These are phyloP conservation scores for Boletus rubescentipes DNA, from an alignment of 768 basidiomycete species.

Conservation along the genomic window DNA sequence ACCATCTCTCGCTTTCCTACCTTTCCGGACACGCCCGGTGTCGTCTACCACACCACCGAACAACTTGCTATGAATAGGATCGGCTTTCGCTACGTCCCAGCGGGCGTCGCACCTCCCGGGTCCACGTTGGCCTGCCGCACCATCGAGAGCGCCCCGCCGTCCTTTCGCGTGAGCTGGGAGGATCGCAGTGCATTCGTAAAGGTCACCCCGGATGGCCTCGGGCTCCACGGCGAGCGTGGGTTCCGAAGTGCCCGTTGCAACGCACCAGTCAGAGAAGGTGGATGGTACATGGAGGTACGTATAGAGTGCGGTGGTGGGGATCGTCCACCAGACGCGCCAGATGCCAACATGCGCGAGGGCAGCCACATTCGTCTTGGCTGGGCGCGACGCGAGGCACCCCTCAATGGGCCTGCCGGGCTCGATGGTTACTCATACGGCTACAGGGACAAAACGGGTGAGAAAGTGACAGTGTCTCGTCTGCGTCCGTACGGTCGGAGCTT, in stretches of 20 bases:
- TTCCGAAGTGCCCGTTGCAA: conserved; percentile 90
- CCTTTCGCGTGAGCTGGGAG: conserved; percentile 83
- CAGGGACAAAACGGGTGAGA: conserved; percentile 91
- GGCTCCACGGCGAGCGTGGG: conserved; percentile 79
- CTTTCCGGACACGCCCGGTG: conserved; percentile 59
- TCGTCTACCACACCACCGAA: conserved; percentile 63
- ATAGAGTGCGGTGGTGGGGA: conserved; percentile 75
- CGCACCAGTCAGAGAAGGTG: conserved; percentile 83
- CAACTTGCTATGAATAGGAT: conserved; percentile 71
- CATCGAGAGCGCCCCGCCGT: conserved; percentile 74
- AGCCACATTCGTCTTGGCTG: conserved; percentile 90
- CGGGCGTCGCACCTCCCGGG: conserved; percentile 65
- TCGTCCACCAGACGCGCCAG: conserved; percentile 37
- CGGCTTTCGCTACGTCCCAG: conserved; percentile 78
- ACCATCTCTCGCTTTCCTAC: conserved; percentile 72
- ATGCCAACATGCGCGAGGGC: conserved; percentile 55
- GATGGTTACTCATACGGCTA: conserved; percentile 93
- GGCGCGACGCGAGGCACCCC: conserved; percentile 88
- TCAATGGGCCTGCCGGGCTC: conserved; percentile 89
- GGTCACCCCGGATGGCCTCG: conserved; percentile 75
- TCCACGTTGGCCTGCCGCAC: conserved; percentile 66
- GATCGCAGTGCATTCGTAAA: conserved; percentile 82
- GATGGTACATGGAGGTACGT: conserved; percentile 93
- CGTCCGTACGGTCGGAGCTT: conserved; percentile 75
- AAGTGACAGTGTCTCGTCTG: conserved; percentile 80